Base-by-base conservation (phyloP, 768 basidiomycete species). In the Lactifluus hygrophoroides region DNA sequence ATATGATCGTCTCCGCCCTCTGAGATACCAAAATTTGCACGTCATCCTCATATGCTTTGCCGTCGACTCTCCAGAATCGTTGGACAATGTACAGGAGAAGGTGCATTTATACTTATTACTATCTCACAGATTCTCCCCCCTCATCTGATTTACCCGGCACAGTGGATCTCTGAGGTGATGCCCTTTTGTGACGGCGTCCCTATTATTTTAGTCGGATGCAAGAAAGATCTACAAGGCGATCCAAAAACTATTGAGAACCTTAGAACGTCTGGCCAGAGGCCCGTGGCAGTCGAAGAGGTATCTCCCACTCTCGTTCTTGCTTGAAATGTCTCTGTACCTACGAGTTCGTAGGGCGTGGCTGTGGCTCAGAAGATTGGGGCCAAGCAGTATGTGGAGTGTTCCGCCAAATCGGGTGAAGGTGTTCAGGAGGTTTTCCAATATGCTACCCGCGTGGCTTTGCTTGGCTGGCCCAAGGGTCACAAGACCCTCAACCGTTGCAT, bases 41-140 rank as follows among this genome's bases (percentile, higher is more conserved):
- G 94, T 99, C 73, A 97, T 99, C 77, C 84, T 98, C 66, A 96
- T 99, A 75, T 97, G 95, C 73, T 99, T 96, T 73, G 94, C 96
- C 43, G 85, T 98, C 66, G 96, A 99, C 79, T 93, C 90, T 52
- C 94, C 94, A 34, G 94, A 97, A 72, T 97, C 94, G 48, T 80
- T 99, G 64, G 96, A 96, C 76, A 99, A n/a, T n/a, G n/a, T n/a
- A n/a, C n/a, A n/a, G n/a, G n/a, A n/a, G n/a, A n/a, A n/a, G n/a
- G n/a, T n/a, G n/a, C n/a, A n/a, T n/a, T n/a, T n/a, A n/a, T n/a
- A n/a, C n/a, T n/a, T n/a, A n/a, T n/a, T n/a, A n/a, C n/a, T 40
- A 27, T 43, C 23, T 56, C 35, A 23, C 23, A 42, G 45, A 25
- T 59, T 3, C 27, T 57, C 48, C 44, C n/a, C 17, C 30, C 44